A percentile compares a stretch with the other conserved stretches of the same genome.
Conservation (phyloP, 1,139 yeast genomes). For the Hyphopichia burtonii region DNA sequence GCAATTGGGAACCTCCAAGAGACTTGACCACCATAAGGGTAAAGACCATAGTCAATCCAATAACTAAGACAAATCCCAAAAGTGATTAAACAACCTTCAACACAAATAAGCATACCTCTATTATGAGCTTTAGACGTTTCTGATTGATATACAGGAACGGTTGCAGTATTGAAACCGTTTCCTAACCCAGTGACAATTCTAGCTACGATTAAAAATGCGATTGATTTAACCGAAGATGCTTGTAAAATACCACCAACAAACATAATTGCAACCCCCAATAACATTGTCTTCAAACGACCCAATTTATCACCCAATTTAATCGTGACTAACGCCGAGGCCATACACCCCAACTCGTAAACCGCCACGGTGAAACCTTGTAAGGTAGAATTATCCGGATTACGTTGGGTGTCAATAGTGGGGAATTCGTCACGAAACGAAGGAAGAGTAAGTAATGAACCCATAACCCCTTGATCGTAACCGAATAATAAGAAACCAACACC, state of each 20-base stretch:
- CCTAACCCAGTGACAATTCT: constrained; percentile 40
- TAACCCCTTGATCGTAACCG: constrained; percentile 78
- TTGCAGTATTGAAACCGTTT: constrained; percentile 25
- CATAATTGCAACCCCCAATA: constrained; percentile 21
- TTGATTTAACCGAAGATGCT: constrained; percentile 22
- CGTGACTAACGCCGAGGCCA: constrained; percentile 22
- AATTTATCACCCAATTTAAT: constrained; percentile 24
- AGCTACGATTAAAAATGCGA: constrained; percentile 27
- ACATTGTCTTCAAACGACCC: constrained; percentile 23
- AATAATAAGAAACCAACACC: constrained; percentile 38
- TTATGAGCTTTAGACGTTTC: constrained; percentile 24
- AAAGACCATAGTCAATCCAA: constrained; percentile 43
- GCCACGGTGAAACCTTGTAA: constrained; percentile 26
- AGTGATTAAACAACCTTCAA: constrained; percentile 39
- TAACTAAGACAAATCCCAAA: constrained; percentile 41
- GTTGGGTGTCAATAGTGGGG: constrained; percentile 27
- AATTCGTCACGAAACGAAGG: constrained; percentile 36
- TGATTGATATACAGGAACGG: constrained; percentile 28
- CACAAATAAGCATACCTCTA: constrained; percentile 26
- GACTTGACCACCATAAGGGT: constrained; percentile 7
- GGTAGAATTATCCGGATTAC: constrained; percentile 16
- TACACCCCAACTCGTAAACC: constrained; percentile 26
- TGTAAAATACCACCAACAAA: constrained; percentile 25
- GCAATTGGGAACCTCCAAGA: constrained; percentile 49
- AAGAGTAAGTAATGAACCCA: constrained; percentile 50